Evolutionary conservation across 805 yeast genomes (phyloP).

Genomic region (Kluyveromyces wickerhamii): DNA sequence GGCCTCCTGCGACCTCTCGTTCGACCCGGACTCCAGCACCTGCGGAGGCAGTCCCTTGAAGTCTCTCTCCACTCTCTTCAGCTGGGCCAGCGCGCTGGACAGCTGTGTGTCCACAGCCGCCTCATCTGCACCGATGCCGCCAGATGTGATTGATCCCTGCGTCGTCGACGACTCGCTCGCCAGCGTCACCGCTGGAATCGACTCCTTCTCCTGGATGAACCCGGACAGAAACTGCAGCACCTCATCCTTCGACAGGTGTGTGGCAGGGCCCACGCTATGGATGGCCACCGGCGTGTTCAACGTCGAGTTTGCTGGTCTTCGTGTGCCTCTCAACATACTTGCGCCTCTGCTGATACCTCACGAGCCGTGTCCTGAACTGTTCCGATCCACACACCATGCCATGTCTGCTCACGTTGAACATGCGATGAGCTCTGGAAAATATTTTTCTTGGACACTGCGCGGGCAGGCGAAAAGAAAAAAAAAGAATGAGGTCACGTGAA

Average conservation of each 20-base stretch:
- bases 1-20: conserved; percentile 4
- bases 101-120: conserved; percentile 23
- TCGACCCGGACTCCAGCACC: conserved; percentile 8
- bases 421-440: conserved; percentile 1
- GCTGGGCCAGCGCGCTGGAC: conserved; percentile 41
- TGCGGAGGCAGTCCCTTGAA: conserved; percentile 73
- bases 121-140: conserved; percentile 6
- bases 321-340: conserved; percentile 15
- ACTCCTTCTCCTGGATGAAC: conserved; percentile 24
- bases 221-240: conserved; percentile 20
- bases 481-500: no score
- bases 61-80: conserved; percentile 67
- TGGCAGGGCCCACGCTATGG: conserved; percentile 17
- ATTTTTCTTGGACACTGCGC: background rate
- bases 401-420: background rate
- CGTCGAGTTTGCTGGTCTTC: conserved; percentile 19
- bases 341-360: background rate
- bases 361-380: no score
- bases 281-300: conserved; percentile 25
- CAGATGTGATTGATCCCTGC: conserved; percentile 3
- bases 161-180: background rate
- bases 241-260: conserved; percentile 23
- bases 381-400: no score
- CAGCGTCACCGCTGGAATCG: conserved; percentile 9
- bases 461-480: background rate